Evolutionary conservation across 768 basidiomycete genomes (phyloP), one percentile per base, ranked within the genome.

Genomic region (Saitozyma sp.): DNA sequence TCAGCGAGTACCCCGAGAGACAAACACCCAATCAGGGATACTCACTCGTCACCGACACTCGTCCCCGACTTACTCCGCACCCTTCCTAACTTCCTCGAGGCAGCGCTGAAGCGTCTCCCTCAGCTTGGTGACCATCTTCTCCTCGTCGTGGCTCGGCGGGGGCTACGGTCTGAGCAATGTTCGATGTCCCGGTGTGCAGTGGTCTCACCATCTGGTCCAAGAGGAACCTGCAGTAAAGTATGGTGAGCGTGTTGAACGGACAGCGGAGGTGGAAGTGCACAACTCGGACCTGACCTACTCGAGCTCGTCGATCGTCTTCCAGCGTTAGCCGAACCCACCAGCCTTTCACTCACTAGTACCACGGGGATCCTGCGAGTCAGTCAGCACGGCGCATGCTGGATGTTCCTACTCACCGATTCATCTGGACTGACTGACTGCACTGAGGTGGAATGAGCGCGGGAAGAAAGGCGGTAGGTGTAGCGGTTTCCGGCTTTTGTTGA

Each of bases 271-370:
- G 14, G 2, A 29, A 29, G n/a, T n/a, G n/a, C n/a, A n/a, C n/a
- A n/a, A n/a, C n/a, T 5, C 29, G 29, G 29, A 29, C 29, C 29
- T 29, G 29, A 64, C 71, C 56, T 50, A 74, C 73, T 74, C 73
- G 29, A 74, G 54, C 61, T 74, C 73, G 48, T 74, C 73, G 17
- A 74, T 74, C 2, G 73, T 74, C 73, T 74, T 37, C 19, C 43
- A 49, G 19, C 11, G 13, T 16, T 45, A 39, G 42, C 37, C 53
- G 57, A 17, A 14, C 38, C 38, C 41, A 42, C 41, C 46, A 58
- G 14, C 29, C 11, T 9, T 9, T 56, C 19, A 65, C 71, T n/a
- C 42, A 72, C 71, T 17, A 72, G 63, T 9, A 72, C 68, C 9
- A 72, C 65, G 16, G 71, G 71, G 6, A 72, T 69, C 11, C 71